Evolutionary conservation across 805 yeast species (phyloP), one percentile per base, ranked within the genome.

Genomic region (Ogataea kodamae): DNA sequence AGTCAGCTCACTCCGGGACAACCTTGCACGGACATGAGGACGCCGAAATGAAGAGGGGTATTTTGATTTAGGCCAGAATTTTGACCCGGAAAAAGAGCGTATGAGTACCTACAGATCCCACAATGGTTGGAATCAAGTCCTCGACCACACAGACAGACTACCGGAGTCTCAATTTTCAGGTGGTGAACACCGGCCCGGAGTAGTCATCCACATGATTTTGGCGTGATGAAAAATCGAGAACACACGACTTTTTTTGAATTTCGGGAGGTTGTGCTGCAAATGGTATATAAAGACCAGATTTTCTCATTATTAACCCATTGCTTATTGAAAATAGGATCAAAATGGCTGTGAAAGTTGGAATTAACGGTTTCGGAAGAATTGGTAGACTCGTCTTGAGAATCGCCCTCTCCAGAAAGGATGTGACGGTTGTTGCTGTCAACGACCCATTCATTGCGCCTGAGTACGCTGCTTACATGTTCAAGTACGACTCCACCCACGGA

Each of bases 401-500:
- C 61, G 94, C 94, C 45, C 67, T 85, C 48, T 49, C 63, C 42
- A 77, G 86, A 76, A 63, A 70, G 39, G 88, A 81, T 67, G 80
- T 87, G 57, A 74, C 82, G 55, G 81, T 87, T 48, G 85, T 84
- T 48, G 94, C 94, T 49, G 70, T 87, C 75, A 87, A 87, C 66
- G 92, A 87, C 66, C 96, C 96, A 45, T 86, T 84, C 74, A 87
- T 86, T 57, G 77, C 78, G 45, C 74, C 92, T 42, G 95, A 86
- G 52, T 86, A 86, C 68, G 95, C 95, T 58, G 84, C 95, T 47
- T 86, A 86, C 77, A 78, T 86, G 87, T 85, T 86, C 84, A 87
- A 86, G 74, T 86, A 85, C 70, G 96, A 86, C 68, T 84, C 95
- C 43, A 86, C 95, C 49, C 96, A 86, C 73, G 94, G 95, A 58